A percentile compares a stretch with the other conserved stretches of the same genome.
These are phyloP conservation scores for Trichophyton schoenleinii DNA, from an alignment of 2,329 filamentous ascomycete species.

Conservation along the genomic window DNA sequence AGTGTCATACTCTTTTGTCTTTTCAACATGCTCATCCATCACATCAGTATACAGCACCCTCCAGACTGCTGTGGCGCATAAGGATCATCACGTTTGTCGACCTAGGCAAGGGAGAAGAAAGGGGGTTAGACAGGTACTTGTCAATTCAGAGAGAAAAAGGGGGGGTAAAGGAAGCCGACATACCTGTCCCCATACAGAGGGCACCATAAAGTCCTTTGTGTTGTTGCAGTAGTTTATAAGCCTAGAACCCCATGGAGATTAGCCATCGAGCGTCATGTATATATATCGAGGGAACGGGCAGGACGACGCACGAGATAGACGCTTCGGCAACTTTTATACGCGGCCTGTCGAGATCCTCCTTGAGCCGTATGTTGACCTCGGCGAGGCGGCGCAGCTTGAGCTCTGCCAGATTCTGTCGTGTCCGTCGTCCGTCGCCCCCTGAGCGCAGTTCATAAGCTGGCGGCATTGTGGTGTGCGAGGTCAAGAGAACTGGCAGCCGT, in stretches of 20 bases:
- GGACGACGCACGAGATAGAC: slow-evolving; percentile 57
- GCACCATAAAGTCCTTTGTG: slow-evolving; percentile 98
- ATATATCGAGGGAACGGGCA: neutral
- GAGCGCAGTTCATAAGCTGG: slow-evolving; percentile 54
- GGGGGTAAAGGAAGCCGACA: slow-evolving; percentile 1
- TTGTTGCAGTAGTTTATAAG: slow-evolving; percentile 97
- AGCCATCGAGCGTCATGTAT: neutral
- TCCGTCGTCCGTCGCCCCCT: slow-evolving; percentile 61
- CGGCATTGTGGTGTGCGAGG: slow-evolving; percentile 35
- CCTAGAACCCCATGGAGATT: slow-evolving; percentile 37
- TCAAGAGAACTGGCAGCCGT: neutral
- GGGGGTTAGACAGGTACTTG: slow-evolving; percentile 9
- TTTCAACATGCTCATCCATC: slow-evolving; percentile 20
- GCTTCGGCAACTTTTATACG: slow-evolving; percentile 93
- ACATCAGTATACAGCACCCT: slow-evolving; percentile 95
- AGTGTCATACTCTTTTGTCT: neutral
- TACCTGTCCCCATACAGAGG: slow-evolving; percentile 83
- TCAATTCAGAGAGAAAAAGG: neutral
- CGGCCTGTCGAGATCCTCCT: slow-evolving; percentile 90
- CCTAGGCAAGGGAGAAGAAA: slow-evolving; percentile 32
- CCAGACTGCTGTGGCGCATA: slow-evolving; percentile 89
- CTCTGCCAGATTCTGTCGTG: slow-evolving; percentile 98
- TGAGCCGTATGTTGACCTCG: slow-evolving; percentile 89
- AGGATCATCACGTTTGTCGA: slow-evolving; percentile 93
- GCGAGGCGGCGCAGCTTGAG: slow-evolving; percentile 92